Percentiles rank a stretch among this genome's conserved stretches.
Evolutionary conservation across 2,329 filamentous ascomycete genomes (phyloP).

Genomic region (Nemania sp.): DNA sequence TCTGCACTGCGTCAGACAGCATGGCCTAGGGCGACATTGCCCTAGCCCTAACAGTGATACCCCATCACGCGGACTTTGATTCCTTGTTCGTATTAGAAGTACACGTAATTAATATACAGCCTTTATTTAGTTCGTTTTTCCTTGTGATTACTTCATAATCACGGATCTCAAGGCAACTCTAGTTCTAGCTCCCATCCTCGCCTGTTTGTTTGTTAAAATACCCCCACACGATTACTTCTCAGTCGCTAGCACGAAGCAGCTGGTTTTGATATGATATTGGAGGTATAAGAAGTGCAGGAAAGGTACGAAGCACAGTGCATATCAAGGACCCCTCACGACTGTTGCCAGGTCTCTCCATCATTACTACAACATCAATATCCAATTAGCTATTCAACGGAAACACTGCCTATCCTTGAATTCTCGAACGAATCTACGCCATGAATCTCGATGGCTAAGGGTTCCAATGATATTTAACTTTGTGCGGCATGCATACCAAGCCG

Average conservation of each 20-base stretch:
- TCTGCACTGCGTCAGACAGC: slow-evolving; percentile 17
- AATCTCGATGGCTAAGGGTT: neutral
- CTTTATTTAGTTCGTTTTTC: slow-evolving; percentile 1
- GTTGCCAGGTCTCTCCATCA: no score
- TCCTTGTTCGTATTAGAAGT: slow-evolving; percentile 17
- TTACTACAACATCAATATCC: no score
- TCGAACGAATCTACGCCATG: neutral
- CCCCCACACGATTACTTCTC: neutral
- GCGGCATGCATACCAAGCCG: neutral
- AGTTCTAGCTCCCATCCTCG: neutral
- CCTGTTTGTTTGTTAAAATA: neutral
- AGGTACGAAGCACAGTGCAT: no score
- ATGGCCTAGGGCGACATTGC: slow-evolving; percentile 8
- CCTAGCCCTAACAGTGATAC: slow-evolving; percentile 21
- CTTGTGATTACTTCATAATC: slow-evolving; percentile 23
- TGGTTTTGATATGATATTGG: neutral
- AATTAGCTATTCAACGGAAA: no score
- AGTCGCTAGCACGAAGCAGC: neutral
- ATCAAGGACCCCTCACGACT: no score
- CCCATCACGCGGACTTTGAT: slow-evolving; percentile 21
- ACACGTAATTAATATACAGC: slow-evolving; percentile 24
- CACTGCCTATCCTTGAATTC: neutral
- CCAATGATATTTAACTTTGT: neutral
- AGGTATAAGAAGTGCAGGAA: slow-evolving; percentile 1
- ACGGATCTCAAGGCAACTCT: slow-evolving; percentile 1